Conservation (phyloP, 163 green algal species). For the Trebouxiophyceae sp. region DNA sequence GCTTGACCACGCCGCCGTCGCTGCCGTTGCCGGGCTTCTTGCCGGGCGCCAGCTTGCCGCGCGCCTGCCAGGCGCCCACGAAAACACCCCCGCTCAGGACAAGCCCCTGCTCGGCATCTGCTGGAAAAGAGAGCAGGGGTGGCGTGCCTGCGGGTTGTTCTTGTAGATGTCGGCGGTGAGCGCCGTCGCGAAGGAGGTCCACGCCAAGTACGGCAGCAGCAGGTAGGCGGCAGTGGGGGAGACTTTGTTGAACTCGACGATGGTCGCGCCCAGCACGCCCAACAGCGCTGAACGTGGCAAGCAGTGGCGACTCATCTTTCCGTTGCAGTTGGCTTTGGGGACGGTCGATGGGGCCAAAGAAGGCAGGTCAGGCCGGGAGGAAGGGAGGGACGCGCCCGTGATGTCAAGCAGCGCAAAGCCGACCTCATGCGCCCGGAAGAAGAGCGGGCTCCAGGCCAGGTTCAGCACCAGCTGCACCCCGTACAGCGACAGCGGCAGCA, state of each 20-base stretch:
- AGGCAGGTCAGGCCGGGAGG: too few relatives aligned
- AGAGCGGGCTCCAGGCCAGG: constrained; percentile 61
- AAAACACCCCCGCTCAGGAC: too few relatives aligned
- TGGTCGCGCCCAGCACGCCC: constrained; percentile 25
- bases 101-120: too few relatives aligned
- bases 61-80: too few relatives aligned
- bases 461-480: constrained; percentile 61
- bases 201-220: constrained; percentile 49
- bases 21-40: too few relatives aligned
- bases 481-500: constrained; percentile 27
- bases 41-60: too few relatives aligned
- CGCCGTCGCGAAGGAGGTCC: constrained; percentile 36
- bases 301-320: too few relatives aligned
- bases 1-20: too few relatives aligned
- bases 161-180: constrained; percentile 41
- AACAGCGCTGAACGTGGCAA: constrained; percentile 21
- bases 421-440: constrained; percentile 56
- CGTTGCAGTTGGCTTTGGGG: too few relatives aligned
- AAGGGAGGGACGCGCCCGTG: constrained; percentile 8
- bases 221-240: constrained; percentile 28
- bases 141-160: constrained; percentile 31
- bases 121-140: neutral
- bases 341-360: too few relatives aligned
- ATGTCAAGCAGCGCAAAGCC: constrained; percentile 38
- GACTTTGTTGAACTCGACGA: constrained; percentile 31